phyloP scores from a whole-genome alignment of 257 asterid species.

The Ilex asprella region DNA sequence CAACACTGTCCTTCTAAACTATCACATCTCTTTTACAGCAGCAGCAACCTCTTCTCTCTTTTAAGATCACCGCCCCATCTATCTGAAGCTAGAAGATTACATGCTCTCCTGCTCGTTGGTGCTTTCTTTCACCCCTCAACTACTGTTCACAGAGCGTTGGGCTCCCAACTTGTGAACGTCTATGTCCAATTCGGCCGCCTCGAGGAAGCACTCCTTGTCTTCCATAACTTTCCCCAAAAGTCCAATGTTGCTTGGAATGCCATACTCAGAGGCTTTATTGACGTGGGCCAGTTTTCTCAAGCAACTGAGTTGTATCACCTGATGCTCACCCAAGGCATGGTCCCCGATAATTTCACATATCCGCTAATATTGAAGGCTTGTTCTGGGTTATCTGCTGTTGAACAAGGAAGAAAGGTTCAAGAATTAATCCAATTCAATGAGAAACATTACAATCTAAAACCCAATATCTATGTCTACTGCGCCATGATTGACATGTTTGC shows the following conservation, averaged over 20 bases:
- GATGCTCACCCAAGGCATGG: constrained; percentile 6
- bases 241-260: constrained; percentile 22
- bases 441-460: constrained; percentile 9
- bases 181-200: constrained; percentile 14
- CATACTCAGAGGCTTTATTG: constrained; percentile 24
- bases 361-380: constrained; percentile 33
- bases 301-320: constrained; percentile 24
- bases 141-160: constrained; percentile 4
- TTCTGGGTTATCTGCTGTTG: constrained; percentile 18
- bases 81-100: constrained; percentile 19
- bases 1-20: too few species aligned
- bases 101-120: constrained; percentile 13
- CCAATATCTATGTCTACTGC: constrained; percentile 30
- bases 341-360: constrained; percentile 29
- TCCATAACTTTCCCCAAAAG: constrained; percentile 9
- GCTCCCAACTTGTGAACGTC: constrained; percentile 19
- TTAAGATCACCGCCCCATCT: constrained; percentile 3
- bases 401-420: constrained; percentile 24
- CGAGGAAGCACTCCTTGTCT: constrained; percentile 18
- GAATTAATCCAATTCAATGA: constrained; percentile 13
- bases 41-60: too few species aligned
- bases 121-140: constrained; percentile 6
- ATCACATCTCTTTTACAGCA: too few species aligned
- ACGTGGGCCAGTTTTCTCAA: constrained; percentile 14
- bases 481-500: constrained; percentile 33